phyloP scores from a whole-genome alignment of 2,329 filamentous ascomycete genomes.

The Cordyceps fumosorosea region DNA sequence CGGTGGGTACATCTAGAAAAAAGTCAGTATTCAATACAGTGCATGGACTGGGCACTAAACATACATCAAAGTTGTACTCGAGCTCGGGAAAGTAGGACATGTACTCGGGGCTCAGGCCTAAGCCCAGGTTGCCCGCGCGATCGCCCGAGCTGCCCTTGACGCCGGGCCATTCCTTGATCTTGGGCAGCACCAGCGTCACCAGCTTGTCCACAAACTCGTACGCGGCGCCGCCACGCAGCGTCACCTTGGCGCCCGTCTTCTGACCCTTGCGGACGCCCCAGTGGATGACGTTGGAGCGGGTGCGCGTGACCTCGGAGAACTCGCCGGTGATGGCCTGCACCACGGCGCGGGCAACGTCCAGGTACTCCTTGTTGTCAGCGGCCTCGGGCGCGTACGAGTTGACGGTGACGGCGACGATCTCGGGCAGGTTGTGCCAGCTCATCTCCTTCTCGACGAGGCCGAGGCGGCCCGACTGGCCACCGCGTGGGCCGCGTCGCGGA shows the following conservation, averaged over 20 bases:
- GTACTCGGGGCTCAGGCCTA: conserved; percentile 69
- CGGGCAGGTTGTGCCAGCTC: conserved; percentile 78
- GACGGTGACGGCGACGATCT: conserved; percentile 72
- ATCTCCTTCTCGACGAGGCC: conserved; percentile 66
- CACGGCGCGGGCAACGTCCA: conserved; percentile 79
- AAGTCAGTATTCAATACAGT: conserved; percentile 12
- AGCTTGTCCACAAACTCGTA: conserved; percentile 88
- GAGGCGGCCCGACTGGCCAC: conserved; percentile 57
- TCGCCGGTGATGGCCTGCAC: conserved; percentile 80
- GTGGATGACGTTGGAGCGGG: conserved; percentile 62
- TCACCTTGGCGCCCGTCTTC: conserved; percentile 68
- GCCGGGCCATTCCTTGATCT: conserved; percentile 93
- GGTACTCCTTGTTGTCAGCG: conserved; percentile 61
- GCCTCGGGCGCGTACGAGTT: conserved; percentile 68
- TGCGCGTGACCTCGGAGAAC: conserved; percentile 62
- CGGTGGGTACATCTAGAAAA: conserved; percentile 48
- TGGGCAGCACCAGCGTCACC: conserved; percentile 83
- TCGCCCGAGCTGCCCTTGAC: conserved; percentile 63
- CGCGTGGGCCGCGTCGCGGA: conserved; percentile 75
- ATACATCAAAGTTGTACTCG: conserved; percentile 88
- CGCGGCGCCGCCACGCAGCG: conserved; percentile 72
- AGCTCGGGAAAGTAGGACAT: conserved; percentile 88
- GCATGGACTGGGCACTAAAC: conserved; percentile 27
- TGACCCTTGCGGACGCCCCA: conserved; percentile 70
- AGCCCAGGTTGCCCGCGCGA: conserved; percentile 76